Base-by-base conservation (phyloP, 2,329 filamentous ascomycete genomes). In the Microdochium paspali region DNA sequence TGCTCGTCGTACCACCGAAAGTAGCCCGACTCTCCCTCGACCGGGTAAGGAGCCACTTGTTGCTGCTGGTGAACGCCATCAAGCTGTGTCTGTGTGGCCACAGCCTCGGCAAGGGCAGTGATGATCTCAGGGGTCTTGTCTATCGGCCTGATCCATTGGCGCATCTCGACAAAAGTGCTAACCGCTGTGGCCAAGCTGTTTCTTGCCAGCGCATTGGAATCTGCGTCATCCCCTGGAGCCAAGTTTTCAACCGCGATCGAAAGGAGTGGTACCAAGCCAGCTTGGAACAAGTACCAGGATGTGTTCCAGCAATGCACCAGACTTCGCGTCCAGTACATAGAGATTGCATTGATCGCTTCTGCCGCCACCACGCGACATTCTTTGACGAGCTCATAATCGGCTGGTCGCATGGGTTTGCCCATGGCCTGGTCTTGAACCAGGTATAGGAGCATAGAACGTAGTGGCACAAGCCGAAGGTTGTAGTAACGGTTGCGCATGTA, bases 221-320 rank as follows among this genome's bases (percentile, higher is more conserved):
- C 18, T 15, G 35, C 13, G 18, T 40, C 35, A 18, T 40, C 18
- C 15, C 35, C 35, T 21, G 35, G 35, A 10, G 18, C 35, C 35
- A 40, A 12, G 0, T 44, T 48, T 12, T 61, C 56, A 24, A 61
- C 56, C 21, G 60, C 55, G 25, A 62, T 56, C 26, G 57, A 54
- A 15, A 63, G 51, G 2, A 63, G 49, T 10, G 58, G 60, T 2
- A 62, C 58, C 44, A 58, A 60, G 44, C 59, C 61, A 4, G 60
- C 60, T 45, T 63, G 60, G 48, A 64, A 64, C 7, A 64, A 55
- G 42, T 62, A 62, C 61, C 60, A 63, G 1, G 54, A 56, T 12
- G 56, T 56, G 50, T 59, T 60, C 61, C 61, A 63, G 15, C 60
- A 60, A 21, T 61, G 61, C 24, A 63, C 53, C 18, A 58, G 53